Conservation (phyloP, 805 yeast species). For the Vanderwaltozyma polyspora region DNA sequence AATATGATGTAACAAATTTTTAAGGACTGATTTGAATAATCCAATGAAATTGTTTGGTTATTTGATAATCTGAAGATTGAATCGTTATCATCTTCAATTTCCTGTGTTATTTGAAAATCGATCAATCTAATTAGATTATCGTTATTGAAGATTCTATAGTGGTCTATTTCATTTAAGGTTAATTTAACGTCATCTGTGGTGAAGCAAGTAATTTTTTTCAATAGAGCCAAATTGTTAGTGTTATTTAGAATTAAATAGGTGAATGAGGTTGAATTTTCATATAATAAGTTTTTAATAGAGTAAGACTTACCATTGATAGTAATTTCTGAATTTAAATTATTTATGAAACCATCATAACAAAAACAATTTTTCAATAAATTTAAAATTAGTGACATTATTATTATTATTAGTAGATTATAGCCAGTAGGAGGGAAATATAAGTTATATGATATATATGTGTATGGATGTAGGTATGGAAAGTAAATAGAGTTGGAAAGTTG, state of each 20-base stretch:
- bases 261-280: conserved; percentile 85
- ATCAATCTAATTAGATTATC: conserved; percentile 59
- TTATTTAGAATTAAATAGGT: conserved; percentile 56
- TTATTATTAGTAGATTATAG: too few species aligned
- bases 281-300: conserved; percentile 58
- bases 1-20: conserved; percentile 59
- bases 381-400: too few species aligned
- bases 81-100: conserved; percentile 55
- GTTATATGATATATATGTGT: too few species aligned
- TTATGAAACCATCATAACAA: neutral
- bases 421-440: too few species aligned
- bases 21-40: conserved; percentile 11
- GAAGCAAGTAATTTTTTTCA: conserved; percentile 75
- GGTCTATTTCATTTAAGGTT: conserved; percentile 70
- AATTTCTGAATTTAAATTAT: conserved; percentile 39
- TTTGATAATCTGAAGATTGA: neutral
- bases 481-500: too few species aligned
- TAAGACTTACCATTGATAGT: conserved; percentile 50
- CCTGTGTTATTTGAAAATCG: conserved; percentile 30
- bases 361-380: too few species aligned
- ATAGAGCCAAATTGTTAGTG: conserved; percentile 36
- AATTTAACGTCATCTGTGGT: conserved; percentile 62
- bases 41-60: neutral
- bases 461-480: too few species aligned
- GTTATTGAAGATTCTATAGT: conserved; percentile 56